phyloP scores from a whole-genome alignment of 1,139 yeast species.

The Pichia sp. region DNA sequence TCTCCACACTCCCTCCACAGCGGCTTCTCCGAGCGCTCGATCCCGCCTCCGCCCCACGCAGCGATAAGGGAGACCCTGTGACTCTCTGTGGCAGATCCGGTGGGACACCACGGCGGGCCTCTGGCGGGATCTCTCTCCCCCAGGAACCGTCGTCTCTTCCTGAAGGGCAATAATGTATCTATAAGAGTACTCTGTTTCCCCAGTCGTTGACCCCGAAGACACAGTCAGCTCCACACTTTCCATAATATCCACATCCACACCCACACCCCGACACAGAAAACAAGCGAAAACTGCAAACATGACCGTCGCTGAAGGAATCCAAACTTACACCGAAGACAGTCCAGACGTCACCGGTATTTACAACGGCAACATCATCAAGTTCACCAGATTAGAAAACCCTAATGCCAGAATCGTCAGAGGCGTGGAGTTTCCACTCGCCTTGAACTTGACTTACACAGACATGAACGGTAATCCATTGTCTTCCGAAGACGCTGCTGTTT shows the following conservation, averaged over 20 bases:
- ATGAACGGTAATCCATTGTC: not conserved
- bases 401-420: slow-evolving; percentile 16
- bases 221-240: no score
- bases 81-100: no score
- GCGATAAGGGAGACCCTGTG: no score
- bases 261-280: no score
- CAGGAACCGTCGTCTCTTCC: no score
- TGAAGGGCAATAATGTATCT: no score
- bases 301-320: not conserved
- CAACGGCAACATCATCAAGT: slow-evolving; percentile 6
- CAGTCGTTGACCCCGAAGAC: no score
- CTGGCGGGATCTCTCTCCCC: no score
- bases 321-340: not conserved
- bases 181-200: no score
- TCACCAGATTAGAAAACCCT: slow-evolving; percentile 10
- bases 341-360: slow-evolving; percentile 13
- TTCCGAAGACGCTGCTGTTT: not conserved
- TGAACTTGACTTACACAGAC: slow-evolving; percentile 4
- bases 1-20: not conserved
- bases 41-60: not conserved
- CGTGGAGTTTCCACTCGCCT: slow-evolving; percentile 17
- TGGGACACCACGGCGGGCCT: no score
- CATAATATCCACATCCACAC: no score
- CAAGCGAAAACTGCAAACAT: not conserved
- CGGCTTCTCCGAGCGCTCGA: not conserved